These are phyloP conservation scores for Vicia villosa DNA, from an alignment of 306 rosid genomes.

Conservation along the genomic window DNA sequence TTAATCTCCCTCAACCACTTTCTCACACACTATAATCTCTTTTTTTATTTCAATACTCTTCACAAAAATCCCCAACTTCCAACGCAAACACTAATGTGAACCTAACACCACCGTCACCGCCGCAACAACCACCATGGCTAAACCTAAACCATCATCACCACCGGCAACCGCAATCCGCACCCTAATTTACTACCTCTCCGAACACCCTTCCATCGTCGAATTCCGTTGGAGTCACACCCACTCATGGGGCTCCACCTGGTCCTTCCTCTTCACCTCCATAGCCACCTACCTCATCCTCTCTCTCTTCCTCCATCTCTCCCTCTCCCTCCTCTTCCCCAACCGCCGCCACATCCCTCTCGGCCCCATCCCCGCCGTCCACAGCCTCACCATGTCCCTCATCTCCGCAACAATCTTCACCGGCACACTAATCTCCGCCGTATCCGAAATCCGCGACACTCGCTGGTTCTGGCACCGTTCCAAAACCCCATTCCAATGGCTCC, in stretches of 20 bases:
- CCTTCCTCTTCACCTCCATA: slow-evolving; percentile 77
- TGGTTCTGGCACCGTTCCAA: slow-evolving; percentile 87
- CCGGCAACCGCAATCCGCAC: slow-evolving; percentile 11
- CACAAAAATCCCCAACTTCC: background rate
- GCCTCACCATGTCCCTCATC: slow-evolving; percentile 66
- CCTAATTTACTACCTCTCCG: slow-evolving; percentile 65
- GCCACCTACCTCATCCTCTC: slow-evolving; percentile 54
- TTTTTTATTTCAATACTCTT: background rate
- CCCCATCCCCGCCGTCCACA: slow-evolving; percentile 72
- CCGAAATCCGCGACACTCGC: slow-evolving; percentile 81
- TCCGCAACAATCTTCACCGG: slow-evolving; percentile 80
- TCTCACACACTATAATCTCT: background rate
- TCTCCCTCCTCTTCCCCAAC: slow-evolving; percentile 45
- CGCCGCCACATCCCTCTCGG: slow-evolving; percentile 62
- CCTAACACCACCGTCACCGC: background rate
- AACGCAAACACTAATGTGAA: background rate
- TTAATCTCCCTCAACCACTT: background rate
- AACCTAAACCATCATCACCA: background rate
- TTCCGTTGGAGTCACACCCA: slow-evolving; percentile 87
- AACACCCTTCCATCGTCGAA: slow-evolving; percentile 72
- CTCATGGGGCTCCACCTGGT: slow-evolving; percentile 93
- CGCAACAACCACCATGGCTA: slow-evolving; percentile 7
- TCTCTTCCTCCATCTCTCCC: slow-evolving; percentile 47
- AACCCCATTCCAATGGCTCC: slow-evolving; percentile 81
- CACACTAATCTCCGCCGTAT: slow-evolving; percentile 59